Base-by-base conservation (phyloP, 768 basidiomycete species). In the Leccinum sublutescens region DNA sequence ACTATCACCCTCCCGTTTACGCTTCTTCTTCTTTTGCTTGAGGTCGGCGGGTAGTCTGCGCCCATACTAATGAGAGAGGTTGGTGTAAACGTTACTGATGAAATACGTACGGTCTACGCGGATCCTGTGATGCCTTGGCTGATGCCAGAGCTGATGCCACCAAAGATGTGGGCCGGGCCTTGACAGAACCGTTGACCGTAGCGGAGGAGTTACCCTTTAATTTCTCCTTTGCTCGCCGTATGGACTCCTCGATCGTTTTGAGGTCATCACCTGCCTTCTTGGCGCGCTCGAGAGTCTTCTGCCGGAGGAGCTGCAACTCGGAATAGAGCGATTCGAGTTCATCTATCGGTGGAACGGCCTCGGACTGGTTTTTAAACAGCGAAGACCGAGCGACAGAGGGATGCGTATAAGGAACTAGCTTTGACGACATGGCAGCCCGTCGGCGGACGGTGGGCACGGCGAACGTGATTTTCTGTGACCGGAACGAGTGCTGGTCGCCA, bases 21-120 rank as follows among this genome's bases (percentile, higher is more conserved):
- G 88, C 69, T 92, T 93, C 76, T 91, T 91, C 77, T 89, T 91
- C 78, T 88, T 90, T 75, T 84, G 89, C 78, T 87, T 89, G 29
- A 78, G 61, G 50, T 89, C 88, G 12, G 85, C 82, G 11, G 72
- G 62, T 54, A 69, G 52, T 56, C 75, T 78, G 51, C 19, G 38
- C 19, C 1, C 34, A 38, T 33, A 43, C 27, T 31, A 9, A 33
- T 57, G 1, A 66, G 50, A 11, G 14, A 9, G 21, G 17, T 27
- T 34, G 11, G n/a, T 70, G 65, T 45, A 74, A 74, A 38, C 21
- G 47, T 27, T 25, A 43, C 48, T 33, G 23, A 56, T 50, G 50
- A 59, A 49, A 47, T 43, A 43, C 82, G 78, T 66, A 85, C 83
- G 78, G 79, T 72, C 82, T 83, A 51, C 87, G 83, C n/a, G 84